Evolutionary conservation across 257 asterid species (phyloP).

Genomic region (Ilex asprella): DNA sequence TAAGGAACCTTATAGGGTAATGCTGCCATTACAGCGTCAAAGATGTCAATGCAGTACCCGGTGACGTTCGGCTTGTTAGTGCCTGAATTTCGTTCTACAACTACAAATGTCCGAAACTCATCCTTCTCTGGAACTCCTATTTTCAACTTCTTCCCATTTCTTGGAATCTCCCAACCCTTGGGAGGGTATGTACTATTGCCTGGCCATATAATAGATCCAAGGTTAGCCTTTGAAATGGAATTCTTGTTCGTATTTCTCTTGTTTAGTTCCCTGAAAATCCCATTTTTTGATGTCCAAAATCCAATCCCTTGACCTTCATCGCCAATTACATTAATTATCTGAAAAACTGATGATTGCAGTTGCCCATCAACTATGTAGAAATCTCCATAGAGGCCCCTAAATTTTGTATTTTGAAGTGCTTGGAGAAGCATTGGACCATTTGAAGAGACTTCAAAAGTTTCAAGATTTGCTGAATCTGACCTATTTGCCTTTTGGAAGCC

Average conservation of each 20-base stretch:
- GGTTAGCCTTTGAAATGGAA: background rate
- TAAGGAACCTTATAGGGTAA: background rate
- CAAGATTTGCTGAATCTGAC: slow-evolving; percentile 2
- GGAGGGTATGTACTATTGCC: background rate
- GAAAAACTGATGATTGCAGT: slow-evolving; percentile 12
- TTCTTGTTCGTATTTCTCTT: background rate
- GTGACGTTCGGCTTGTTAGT: background rate
- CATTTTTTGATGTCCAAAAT: slow-evolving; percentile 14
- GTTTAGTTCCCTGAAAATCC: slow-evolving; percentile 1
- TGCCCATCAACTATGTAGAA: slow-evolving; percentile 7
- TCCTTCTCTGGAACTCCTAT: background rate
- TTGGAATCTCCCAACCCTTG: background rate
- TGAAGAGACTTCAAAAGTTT: slow-evolving; percentile 1
- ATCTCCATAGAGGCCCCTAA: slow-evolving; percentile 12
- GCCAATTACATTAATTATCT: slow-evolving; percentile 14
- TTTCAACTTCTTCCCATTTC: background rate
- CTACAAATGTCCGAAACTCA: background rate
- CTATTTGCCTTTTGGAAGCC: background rate
- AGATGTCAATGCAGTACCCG: background rate
- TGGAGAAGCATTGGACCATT: slow-evolving; percentile 7
- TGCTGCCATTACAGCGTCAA: background rate
- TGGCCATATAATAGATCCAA: background rate
- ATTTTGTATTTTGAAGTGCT: slow-evolving; percentile 6
- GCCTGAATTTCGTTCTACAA: background rate
- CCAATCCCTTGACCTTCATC: slow-evolving; percentile 5